Evolutionary conservation across 805 yeast genomes (phyloP).

Genomic region (Saccharomycopsis amapae): DNA sequence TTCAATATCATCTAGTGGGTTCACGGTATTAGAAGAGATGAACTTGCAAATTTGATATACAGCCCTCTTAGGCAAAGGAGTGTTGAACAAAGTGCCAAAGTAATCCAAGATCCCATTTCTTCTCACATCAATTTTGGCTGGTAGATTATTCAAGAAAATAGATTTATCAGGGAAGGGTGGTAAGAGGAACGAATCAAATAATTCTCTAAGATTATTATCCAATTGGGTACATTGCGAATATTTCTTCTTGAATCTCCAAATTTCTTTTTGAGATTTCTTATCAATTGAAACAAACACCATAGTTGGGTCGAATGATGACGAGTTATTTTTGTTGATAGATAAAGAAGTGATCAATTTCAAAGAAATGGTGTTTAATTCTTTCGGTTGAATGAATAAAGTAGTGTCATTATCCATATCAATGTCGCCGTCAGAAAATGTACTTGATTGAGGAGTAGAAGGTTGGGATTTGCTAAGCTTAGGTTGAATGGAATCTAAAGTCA

Average conservation of each 20-base stretch:
- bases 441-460: constrained; percentile 13
- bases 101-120: constrained; percentile 49
- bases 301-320: constrained; percentile 48
- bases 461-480: constrained; percentile 7
- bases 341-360: constrained; percentile 46
- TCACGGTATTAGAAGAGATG: constrained; percentile 58
- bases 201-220: constrained; percentile 44
- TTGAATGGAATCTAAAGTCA: not conserved
- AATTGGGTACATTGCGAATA: constrained; percentile 52
- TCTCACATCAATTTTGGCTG: constrained; percentile 58
- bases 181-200: constrained; percentile 39
- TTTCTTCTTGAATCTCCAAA: constrained; percentile 69
- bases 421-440: not conserved
- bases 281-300: constrained; percentile 60
- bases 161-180: constrained; percentile 61
- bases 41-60: constrained; percentile 52
- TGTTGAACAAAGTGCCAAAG: constrained; percentile 39
- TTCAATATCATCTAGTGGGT: constrained; percentile 46
- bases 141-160: constrained; percentile 51
- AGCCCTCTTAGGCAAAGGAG: constrained; percentile 48
- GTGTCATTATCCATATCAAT: constrained; percentile 30
- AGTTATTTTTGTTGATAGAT: constrained; percentile 31
- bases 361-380: constrained; percentile 44
- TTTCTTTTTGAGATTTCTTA: constrained; percentile 50
- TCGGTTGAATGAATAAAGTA: constrained; percentile 51